phyloP scores from a whole-genome alignment of 441 rosid species.

The Croton laevigatus region DNA sequence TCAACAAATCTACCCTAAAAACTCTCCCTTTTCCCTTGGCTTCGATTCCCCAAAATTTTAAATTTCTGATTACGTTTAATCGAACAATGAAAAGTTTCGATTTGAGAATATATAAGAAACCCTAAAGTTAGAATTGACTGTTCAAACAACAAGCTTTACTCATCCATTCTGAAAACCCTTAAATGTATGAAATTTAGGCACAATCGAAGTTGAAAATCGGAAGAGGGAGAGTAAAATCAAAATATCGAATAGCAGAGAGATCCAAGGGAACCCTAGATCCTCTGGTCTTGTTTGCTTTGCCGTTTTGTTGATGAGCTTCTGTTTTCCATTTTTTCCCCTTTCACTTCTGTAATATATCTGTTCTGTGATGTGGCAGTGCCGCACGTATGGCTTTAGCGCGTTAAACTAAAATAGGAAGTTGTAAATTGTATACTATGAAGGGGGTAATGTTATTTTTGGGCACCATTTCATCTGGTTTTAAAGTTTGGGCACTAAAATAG shows the following conservation, averaged over 20 bases:
- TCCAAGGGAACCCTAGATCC: conserved; percentile 63
- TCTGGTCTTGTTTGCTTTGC: conserved; percentile 32
- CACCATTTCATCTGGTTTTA: too few species aligned
- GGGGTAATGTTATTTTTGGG: too few species aligned
- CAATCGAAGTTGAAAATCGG: conserved; percentile 5
- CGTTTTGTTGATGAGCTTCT: conserved; percentile 27
- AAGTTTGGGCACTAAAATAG: too few species aligned
- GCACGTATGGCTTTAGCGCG: conserved; percentile 10
- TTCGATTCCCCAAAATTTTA: conserved; percentile 28
- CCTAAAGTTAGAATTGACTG: conserved; percentile 15
- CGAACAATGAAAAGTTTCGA: conserved; percentile 19
- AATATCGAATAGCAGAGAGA: conserved; percentile 29
- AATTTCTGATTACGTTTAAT: conserved; percentile 17
- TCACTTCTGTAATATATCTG: background rate
- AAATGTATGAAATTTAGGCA: background rate
- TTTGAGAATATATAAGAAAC: conserved; percentile 14
- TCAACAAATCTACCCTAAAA: conserved; percentile 23
- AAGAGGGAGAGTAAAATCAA: background rate
- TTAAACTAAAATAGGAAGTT: background rate
- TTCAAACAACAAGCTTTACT: background rate
- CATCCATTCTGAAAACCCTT: conserved; percentile 14
- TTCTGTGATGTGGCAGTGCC: background rate
- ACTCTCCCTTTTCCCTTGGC: conserved; percentile 19
- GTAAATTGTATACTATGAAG: too few species aligned
- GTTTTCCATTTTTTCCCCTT: background rate